Conservation (phyloP, 305 asterid species). For the Fraxinus xanthoxyloides region DNA sequence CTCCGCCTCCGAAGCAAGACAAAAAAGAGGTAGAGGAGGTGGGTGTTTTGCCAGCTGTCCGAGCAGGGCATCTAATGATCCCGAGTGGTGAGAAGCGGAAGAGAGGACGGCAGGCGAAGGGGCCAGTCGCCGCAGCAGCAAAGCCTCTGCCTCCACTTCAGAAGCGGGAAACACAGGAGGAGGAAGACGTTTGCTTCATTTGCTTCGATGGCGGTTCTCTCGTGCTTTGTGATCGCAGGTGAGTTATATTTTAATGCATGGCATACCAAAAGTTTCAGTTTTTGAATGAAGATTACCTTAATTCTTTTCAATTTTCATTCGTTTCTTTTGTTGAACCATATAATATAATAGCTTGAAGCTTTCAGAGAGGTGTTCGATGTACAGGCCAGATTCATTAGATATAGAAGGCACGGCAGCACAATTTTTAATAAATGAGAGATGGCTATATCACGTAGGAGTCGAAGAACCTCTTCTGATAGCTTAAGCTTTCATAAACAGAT, state of each 20-base stretch:
- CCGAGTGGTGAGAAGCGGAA: constrained; percentile 49
- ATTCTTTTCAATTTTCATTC: background rate
- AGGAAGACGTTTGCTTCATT: constrained; percentile 53
- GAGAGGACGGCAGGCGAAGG: constrained; percentile 74
- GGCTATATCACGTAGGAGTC: background rate
- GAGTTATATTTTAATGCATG: constrained; percentile 17
- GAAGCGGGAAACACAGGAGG: constrained; percentile 42
- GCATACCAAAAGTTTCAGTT: background rate
- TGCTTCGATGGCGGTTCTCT: constrained; percentile 57
- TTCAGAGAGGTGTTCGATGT: background rate
- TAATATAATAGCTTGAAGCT: background rate
- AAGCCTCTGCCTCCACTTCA: constrained; percentile 31
- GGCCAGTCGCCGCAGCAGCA: constrained; percentile 22
- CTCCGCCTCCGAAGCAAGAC: constrained; percentile 25
- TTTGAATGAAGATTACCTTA: background rate
- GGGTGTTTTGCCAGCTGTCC: constrained; percentile 5
- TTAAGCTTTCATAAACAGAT: background rate
- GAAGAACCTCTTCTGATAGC: background rate
- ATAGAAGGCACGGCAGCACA: background rate
- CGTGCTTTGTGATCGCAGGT: constrained; percentile 55
- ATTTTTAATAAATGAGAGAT: background rate
- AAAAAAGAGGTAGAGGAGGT: background rate
- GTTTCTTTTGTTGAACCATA: constrained; percentile 1
- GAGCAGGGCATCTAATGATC: constrained; percentile 22
- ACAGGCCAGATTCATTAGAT: background rate